Evolutionary conservation across 805 yeast genomes (phyloP).

Genomic region (Saccharomycopsis amapae): DNA sequence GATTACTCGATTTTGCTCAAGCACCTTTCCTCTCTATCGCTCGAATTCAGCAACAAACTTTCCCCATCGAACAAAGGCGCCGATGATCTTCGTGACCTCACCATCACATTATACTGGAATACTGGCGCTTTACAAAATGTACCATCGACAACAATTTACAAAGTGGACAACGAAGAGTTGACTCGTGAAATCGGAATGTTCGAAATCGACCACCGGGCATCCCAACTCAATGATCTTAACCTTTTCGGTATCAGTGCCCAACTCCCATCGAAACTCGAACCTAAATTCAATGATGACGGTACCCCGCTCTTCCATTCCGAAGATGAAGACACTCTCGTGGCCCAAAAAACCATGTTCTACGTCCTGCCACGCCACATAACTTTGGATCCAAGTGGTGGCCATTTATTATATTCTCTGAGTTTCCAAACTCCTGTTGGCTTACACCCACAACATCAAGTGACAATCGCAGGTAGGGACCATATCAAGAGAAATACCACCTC

Average conservation of each 20-base stretch:
- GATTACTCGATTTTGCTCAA: conserved; percentile 9
- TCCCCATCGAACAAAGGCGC: background rate
- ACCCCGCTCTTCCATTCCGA: conserved; percentile 1
- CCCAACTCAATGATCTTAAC: conserved; percentile 16
- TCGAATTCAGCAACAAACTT: conserved; percentile 14
- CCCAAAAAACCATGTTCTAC: conserved; percentile 19
- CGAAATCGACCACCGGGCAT: conserved; percentile 13
- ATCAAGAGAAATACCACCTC: conserved; percentile 1
- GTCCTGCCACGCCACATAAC: conserved; percentile 12
- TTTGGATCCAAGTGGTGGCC: background rate
- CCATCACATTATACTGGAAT: conserved; percentile 17
- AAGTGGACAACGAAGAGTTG: background rate
- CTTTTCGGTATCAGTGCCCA: conserved; percentile 19
- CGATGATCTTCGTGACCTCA: background rate
- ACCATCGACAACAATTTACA: conserved; percentile 4
- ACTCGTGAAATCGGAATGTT: conserved; percentile 19
- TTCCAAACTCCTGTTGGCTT: conserved; percentile 14
- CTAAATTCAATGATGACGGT: background rate
- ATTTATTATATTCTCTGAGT: conserved; percentile 5
- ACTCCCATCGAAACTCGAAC: conserved; percentile 10
- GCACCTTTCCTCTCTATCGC: conserved; percentile 11
- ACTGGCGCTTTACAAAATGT: conserved; percentile 5
- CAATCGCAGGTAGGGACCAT: background rate
- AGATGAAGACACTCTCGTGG: conserved; percentile 19
- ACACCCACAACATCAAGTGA: conserved; percentile 18